Evolutionary conservation across 768 basidiomycete species (phyloP).

Genomic region (Lanmaoa rubissima): DNA sequence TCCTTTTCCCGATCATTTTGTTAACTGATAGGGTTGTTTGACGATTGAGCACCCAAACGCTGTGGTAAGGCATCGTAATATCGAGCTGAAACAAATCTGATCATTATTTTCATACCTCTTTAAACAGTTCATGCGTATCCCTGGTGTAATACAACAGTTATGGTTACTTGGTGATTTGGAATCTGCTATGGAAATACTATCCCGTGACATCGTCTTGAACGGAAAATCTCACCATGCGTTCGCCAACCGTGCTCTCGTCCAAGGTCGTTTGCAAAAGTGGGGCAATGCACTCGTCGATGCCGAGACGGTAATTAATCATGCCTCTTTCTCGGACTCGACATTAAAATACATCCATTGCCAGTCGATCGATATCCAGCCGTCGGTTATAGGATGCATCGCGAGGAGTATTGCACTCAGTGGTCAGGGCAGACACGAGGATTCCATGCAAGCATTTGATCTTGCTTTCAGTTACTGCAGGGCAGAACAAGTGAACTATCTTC

Average conservation of each 20-base stretch:
- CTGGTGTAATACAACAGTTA: not conserved
- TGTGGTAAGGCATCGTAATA: not conserved
- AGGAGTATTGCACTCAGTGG: constrained; percentile 14
- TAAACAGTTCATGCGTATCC: constrained; percentile 13
- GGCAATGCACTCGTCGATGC: constrained; percentile 7
- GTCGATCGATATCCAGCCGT: constrained; percentile 10
- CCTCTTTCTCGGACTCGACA: not conserved
- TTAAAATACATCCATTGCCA: not conserved
- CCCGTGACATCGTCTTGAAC: constrained; percentile 7
- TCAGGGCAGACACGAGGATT: constrained; percentile 11
- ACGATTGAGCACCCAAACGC: not conserved
- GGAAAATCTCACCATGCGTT: not conserved
- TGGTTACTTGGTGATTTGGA: constrained; percentile 7
- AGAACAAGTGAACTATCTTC: constrained; percentile 8
- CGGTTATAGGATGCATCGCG: constrained; percentile 16
- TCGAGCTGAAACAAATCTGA: not conserved
- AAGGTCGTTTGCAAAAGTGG: constrained; percentile 8
- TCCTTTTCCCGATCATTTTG: not conserved
- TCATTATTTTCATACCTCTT: too few relatives aligned
- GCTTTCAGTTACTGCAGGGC: constrained; percentile 3
- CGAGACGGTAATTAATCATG: constrained; percentile 4
- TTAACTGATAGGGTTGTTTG: not conserved
- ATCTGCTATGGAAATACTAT: constrained; percentile 4
- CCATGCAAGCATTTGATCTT: constrained; percentile 20
- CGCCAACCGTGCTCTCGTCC: constrained; percentile 13